phyloP scores from a whole-genome alignment of 2,329 filamentous ascomycete species.

The Proliferodiscus dingleyae region DNA sequence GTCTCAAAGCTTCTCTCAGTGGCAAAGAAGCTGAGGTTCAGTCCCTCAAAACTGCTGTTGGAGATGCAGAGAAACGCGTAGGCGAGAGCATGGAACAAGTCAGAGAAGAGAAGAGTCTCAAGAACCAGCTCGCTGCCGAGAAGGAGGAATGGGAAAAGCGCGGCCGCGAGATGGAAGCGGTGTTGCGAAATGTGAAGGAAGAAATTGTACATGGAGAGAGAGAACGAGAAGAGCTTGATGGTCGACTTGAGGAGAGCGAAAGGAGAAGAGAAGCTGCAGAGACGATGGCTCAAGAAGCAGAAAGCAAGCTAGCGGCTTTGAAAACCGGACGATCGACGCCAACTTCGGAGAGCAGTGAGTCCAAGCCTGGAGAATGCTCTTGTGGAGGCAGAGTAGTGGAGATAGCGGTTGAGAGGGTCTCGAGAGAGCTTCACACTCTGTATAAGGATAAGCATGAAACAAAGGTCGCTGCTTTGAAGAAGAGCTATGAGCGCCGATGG shows the following conservation, averaged over 20 bases:
- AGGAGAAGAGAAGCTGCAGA: slow-evolving; percentile 69
- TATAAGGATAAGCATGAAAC: slow-evolving; percentile 98
- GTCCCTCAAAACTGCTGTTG: slow-evolving; percentile 80
- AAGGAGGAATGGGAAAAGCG: slow-evolving; percentile 80
- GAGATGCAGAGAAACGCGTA: slow-evolving; percentile 86
- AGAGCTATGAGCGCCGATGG: slow-evolving; percentile 79
- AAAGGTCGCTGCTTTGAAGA: slow-evolving; percentile 87
- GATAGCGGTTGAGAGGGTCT: slow-evolving; percentile 80
- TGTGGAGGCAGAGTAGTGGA: slow-evolving; percentile 62
- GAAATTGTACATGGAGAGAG: slow-evolving; percentile 73
- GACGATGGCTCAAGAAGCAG: slow-evolving; percentile 69
- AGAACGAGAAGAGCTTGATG: slow-evolving; percentile 76
- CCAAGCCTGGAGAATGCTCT: slow-evolving; percentile 28
- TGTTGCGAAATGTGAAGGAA: slow-evolving; percentile 73
- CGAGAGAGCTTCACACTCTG: slow-evolving; percentile 83
- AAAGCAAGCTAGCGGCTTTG: slow-evolving; percentile 71
- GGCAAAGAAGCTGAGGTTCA: slow-evolving; percentile 90
- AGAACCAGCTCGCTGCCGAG: slow-evolving; percentile 69
- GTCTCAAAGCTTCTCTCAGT: slow-evolving; percentile 84
- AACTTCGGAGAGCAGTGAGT: slow-evolving; percentile 31
- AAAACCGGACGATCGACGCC: slow-evolving; percentile 52
- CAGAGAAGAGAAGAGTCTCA: slow-evolving; percentile 67
- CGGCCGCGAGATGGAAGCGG: slow-evolving; percentile 77
- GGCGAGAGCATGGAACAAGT: slow-evolving; percentile 80
- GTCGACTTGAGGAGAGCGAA: slow-evolving; percentile 72